Evolutionary conservation across 345 rosid species (phyloP).

Genomic region (Corchorus olitorius): DNA sequence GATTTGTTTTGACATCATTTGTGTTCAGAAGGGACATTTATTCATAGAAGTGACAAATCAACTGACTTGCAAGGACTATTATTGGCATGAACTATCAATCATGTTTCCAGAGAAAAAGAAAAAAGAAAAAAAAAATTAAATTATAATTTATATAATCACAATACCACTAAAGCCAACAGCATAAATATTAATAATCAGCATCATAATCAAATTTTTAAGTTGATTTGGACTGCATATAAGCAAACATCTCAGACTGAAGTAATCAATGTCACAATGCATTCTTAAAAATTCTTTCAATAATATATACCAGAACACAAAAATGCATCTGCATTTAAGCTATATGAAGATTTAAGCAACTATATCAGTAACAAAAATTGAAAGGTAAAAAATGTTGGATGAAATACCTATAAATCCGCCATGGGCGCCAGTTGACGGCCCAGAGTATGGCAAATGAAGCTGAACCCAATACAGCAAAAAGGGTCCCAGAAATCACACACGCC

Average conservation of each 20-base stretch:
- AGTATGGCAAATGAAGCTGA: constrained; percentile 80
- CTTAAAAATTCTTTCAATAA: background rate
- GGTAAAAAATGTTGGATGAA: background rate
- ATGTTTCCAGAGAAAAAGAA: background rate
- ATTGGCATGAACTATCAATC: background rate
- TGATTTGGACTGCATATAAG: background rate
- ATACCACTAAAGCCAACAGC: background rate
- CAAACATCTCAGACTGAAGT: background rate
- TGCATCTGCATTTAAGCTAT: background rate
- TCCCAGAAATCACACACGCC: constrained; percentile 83
- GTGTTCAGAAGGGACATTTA: background rate
- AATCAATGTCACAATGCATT: background rate
- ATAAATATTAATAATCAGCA: constrained; percentile 14
- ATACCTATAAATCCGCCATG: constrained; percentile 98
- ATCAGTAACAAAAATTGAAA: constrained; percentile 1
- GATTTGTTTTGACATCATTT: background rate
- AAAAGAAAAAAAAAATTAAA: background rate
- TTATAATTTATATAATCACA: background rate
- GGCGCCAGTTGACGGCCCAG: constrained; percentile 98
- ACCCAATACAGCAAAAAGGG: constrained; percentile 77
- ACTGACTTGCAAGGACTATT: background rate
- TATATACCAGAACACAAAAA: background rate
- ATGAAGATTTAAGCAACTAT: constrained; percentile 7
- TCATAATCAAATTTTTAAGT: background rate
- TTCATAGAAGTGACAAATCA: background rate